Base-by-base conservation (phyloP, 768 basidiomycete species). In the Calocybe cyanea region DNA sequence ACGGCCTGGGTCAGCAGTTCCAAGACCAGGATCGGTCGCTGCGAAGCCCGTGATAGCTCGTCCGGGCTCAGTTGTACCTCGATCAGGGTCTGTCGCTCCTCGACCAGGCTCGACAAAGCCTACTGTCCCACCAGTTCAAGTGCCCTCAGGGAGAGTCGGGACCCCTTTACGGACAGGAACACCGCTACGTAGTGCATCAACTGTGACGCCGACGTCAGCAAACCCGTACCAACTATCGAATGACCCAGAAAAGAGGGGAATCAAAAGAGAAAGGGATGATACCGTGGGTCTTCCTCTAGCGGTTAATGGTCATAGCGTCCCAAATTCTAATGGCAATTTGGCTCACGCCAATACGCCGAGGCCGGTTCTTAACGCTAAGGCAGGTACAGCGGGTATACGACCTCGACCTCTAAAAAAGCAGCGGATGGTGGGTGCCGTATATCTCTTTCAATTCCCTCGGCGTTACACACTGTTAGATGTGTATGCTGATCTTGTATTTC, bases 351-450 rank as follows among this genome's bases (percentile, higher is more conserved):
- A 57, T 49, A 51, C 52, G n/a, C 58, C 69, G 34, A 65, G 59
- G 49, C 53, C 65, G 25, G 61, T 73, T 13, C 56, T 77, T 13
- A 74, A 74, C 53, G 74, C 81, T 20, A 79, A 78, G 55, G 78
- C 82, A 8, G 85, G 84, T 14, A 70, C 68, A 30, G 71, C 70
- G 7, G 76, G 72, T 37, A 76, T 73, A 11, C 71, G 81, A 45
- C 84, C 85, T 21, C 71, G 86, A 53, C 86, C 86, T 17, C 58
- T 82, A 34, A 89, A 89, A 75, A 88, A 85, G 64, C 84, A 80
- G 58, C 75, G 83, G 50, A 70, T 85, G 80, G 86, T 87, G 54
- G 56, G 80, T 72, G 34, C 33, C 25, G 28, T 38, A 42, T 44
- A 40, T 50, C 52, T 38, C 34, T 46, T 17, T 44, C n/a, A 32